phyloP scores from a whole-genome alignment of 1,284 basidiomycete species.

The Cutaneotrichosporon sp. region DNA sequence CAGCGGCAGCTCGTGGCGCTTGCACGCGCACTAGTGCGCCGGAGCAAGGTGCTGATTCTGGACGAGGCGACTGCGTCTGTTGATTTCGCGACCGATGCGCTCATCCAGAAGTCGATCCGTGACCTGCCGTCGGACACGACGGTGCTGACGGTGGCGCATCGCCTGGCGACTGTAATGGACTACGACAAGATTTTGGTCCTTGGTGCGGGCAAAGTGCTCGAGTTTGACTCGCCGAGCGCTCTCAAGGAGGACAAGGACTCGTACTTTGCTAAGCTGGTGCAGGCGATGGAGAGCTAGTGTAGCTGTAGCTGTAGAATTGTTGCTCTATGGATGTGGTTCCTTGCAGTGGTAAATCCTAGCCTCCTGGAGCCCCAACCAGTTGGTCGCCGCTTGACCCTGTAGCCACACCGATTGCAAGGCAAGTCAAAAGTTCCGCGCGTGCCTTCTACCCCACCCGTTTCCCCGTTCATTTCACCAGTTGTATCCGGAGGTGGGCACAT shows the following conservation, averaged over 20 bases:
- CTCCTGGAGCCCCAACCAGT: not conserved
- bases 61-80: conserved; percentile 58
- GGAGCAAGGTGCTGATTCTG: conserved; percentile 58
- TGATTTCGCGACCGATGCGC: conserved; percentile 55
- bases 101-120: conserved; percentile 57
- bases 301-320: not conserved
- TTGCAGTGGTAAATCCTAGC: too few relatives aligned
- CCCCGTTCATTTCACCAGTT: not conserved
- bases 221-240: conserved; percentile 61
- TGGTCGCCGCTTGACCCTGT: not conserved
- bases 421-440: not conserved
- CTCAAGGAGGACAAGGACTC: conserved; percentile 60
- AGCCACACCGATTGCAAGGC: not conserved
- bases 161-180: conserved; percentile 57
- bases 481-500: too few relatives aligned
- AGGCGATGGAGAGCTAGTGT: conserved; percentile 53
- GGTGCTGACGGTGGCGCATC: conserved; percentile 54
- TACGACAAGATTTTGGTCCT: conserved; percentile 59
- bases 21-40: conserved; percentile 58
- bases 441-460: not conserved
- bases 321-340: too few relatives aligned
- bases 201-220: conserved; percentile 57
- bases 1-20: conserved; percentile 66
- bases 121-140: conserved; percentile 53
- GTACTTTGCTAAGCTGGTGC: conserved; percentile 62